Conservation (phyloP, 495 filamentous ascomycete genomes). For the Chaetomidium leptoderma region DNA sequence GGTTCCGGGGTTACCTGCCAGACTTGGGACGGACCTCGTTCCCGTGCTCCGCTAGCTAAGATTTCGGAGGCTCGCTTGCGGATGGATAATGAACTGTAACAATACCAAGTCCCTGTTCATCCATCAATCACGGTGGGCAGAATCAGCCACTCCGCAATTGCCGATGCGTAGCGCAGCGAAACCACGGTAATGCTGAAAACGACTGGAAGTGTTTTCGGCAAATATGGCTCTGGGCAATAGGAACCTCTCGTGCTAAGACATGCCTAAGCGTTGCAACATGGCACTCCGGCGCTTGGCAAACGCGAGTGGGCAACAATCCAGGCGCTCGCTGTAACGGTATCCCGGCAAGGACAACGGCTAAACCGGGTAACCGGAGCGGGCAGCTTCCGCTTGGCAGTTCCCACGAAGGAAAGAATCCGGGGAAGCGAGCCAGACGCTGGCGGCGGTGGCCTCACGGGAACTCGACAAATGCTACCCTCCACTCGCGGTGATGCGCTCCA, state of each 20-base stretch:
- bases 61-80: background rate
- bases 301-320: background rate
- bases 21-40: background rate
- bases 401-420: background rate
- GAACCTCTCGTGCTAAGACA: no score
- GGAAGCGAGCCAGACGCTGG: background rate
- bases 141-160: background rate
- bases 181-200: background rate
- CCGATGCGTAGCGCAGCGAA: background rate
- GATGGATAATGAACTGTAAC: no score
- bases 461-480: background rate
- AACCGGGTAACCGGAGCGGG: background rate
- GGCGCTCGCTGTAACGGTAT: background rate
- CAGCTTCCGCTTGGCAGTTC: background rate
- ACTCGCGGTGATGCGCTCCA: background rate
- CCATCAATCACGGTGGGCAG: background rate
- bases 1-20: background rate
- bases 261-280: background rate
- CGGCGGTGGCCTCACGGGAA: background rate
- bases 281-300: background rate
- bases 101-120: background rate
- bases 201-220: no score
- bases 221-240: no score
- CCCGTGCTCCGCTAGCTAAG: background rate
- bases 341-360: background rate